Evolutionary conservation across 805 yeast genomes (phyloP).

Genomic region (Yamadazyma laniorum): DNA sequence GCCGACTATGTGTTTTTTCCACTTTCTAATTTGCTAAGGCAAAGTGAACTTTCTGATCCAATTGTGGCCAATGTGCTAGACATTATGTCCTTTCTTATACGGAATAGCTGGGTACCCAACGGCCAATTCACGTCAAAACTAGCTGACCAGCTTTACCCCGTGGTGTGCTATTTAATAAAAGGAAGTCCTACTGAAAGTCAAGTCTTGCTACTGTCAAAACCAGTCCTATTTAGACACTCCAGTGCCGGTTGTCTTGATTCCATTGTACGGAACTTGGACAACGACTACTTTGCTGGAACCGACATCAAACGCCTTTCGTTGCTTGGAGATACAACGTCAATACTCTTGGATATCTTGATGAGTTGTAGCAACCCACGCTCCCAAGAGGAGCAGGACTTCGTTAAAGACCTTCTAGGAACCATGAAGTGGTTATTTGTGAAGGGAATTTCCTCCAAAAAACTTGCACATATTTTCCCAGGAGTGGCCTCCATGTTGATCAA

Average conservation of each 20-base stretch:
- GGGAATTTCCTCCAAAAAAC: constrained; percentile 27
- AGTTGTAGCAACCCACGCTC: neutral
- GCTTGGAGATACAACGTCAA: constrained; percentile 29
- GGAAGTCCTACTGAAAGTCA: constrained; percentile 1
- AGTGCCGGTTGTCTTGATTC: neutral
- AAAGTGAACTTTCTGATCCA: constrained; percentile 19
- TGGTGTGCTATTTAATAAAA: constrained; percentile 18
- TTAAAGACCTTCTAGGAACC: constrained; percentile 16
- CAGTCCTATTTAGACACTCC: constrained; percentile 1
- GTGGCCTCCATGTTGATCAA: constrained; percentile 31
- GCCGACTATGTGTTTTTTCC: constrained; percentile 46
- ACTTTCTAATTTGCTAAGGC: constrained; percentile 31
- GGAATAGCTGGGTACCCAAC: constrained; percentile 28
- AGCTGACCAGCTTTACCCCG: constrained; percentile 35
- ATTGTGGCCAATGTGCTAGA: constrained; percentile 23
- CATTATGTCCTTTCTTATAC: constrained; percentile 28
- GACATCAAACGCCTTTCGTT: constrained; percentile 21
- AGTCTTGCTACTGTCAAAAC: neutral
- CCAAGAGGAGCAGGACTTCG: constrained; percentile 17
- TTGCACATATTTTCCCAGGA: constrained; percentile 42
- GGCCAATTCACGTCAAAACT: constrained; percentile 20
- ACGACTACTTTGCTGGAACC: constrained; percentile 7
- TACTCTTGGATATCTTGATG: constrained; percentile 20
- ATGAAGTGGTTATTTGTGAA: constrained; percentile 1
- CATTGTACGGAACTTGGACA: constrained; percentile 2